These are phyloP conservation scores for Asclepias syriaca DNA, from an alignment of 257 asterid genomes.

Conservation along the genomic window DNA sequence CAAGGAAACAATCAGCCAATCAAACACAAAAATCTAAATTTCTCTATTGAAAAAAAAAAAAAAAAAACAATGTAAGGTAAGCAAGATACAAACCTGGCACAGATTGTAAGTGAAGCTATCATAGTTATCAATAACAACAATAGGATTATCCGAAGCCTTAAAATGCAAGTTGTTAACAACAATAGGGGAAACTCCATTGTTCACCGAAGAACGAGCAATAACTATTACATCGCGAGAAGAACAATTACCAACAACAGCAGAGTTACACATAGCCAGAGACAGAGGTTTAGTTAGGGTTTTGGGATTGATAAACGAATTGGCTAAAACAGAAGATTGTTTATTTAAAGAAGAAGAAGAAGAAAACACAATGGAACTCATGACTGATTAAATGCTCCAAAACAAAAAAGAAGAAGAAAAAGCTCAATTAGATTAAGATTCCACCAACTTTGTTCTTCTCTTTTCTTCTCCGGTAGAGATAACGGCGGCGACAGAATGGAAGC, in stretches of 20 bases:
- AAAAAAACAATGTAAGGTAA: neutral
- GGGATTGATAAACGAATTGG: neutral
- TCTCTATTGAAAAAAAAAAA: too few relatives aligned
- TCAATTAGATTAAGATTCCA: too few relatives aligned
- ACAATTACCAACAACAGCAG: neutral
- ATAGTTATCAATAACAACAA: constrained; percentile 83
- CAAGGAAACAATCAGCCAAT: neutral
- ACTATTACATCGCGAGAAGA: neutral
- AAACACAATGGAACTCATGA: neutral
- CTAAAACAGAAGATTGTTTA: neutral
- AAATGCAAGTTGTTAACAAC: constrained; percentile 23
- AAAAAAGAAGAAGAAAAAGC: too few relatives aligned
- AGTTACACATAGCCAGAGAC: neutral
- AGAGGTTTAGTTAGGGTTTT: neutral
- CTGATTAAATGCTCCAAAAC: neutral
- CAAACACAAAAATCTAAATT: neutral
- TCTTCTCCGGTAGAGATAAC: too few relatives aligned
- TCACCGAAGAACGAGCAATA: constrained; percentile 31
- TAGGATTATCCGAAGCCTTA: constrained; percentile 26
- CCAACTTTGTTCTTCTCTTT: too few relatives aligned
- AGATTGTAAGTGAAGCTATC: constrained; percentile 98
- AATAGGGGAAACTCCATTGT: constrained; percentile 22
- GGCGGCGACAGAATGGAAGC: too few relatives aligned
- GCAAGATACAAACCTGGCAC: constrained; percentile 57
- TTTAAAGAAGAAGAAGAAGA: neutral